Evolutionary conservation across 352 stramenopile genomes (phyloP), one percentile per base, ranked within the genome.

Genomic region (Blastocystis sp.): DNA sequence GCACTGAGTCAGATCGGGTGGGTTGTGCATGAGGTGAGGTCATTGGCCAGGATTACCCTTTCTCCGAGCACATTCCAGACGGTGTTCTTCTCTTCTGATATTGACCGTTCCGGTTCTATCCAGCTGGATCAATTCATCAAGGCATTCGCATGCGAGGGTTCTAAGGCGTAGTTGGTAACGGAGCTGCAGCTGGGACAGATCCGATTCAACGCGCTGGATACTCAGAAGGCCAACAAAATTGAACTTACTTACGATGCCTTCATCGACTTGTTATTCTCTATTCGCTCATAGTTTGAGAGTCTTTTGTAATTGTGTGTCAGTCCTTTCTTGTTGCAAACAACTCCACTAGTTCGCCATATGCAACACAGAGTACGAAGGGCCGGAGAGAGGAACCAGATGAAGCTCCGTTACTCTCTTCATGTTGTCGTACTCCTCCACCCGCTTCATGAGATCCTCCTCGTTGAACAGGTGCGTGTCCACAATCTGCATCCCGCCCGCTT

Each of bases 51-150:
- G 14, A 79, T 79, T 41, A 21, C 56, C 5, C 38, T 79, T 28
- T 79, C 69, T 38, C 69, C 69, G 10, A 64, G 69, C 19, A 79
- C 69, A 5, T 79, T 79, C 48, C 69, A 79, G 40, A 79, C 69
- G 38, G 69, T 79, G 9, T 79, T 79, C n/a, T 79, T 79, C 56
- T 62, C 69, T 43, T 79, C 69, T 5, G 69, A 79, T 79, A 79
- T 79, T 21, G 69, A 79, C 28, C 69, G 69, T 38, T 79, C 69
- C 1, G 69, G 69, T 23, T 79, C 69, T 1, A 79, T 79, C 28
- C 69, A 79, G 17, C 69, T 79, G 7, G 69, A 79, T 34, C 69
- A 79, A n/a, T 79, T 79, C 14, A 79, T 79, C 60, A 79, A 79
- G 40, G 69, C 62, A 23, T 5, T 14, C 28, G 2, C 62, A 19